These are phyloP conservation scores for Metschnikowia rubicola DNA, from an alignment of 805 yeast species.

Conservation along the genomic window DNA sequence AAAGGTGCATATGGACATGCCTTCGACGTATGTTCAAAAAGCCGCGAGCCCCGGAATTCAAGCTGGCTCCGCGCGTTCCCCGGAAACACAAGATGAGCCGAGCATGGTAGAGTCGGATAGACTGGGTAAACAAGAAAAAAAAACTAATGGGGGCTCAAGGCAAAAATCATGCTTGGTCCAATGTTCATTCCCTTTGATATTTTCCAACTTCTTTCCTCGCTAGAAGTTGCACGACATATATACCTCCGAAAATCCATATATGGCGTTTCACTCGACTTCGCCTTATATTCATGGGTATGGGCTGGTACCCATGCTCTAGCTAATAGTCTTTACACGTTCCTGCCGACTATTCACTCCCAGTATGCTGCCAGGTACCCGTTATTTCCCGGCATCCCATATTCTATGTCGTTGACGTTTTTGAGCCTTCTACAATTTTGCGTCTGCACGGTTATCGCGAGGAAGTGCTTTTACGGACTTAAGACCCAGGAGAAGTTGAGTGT, in stretches of 20 bases:
- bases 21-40: no score
- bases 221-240: slow-evolving; percentile 5
- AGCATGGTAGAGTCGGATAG: no score
- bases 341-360: slow-evolving; percentile 6
- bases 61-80: no score
- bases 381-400: slow-evolving; percentile 2
- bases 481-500: slow-evolving; percentile 12
- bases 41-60: no score
- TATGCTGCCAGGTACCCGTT: slow-evolving; percentile 14
- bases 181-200: slow-evolving; percentile 9
- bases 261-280: slow-evolving; percentile 14
- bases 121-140: no score
- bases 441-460: background rate
- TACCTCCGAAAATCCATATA: background rate
- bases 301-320: slow-evolving; percentile 9
- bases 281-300: slow-evolving; percentile 12
- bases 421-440: background rate
- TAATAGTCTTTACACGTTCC: slow-evolving; percentile 7
- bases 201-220: slow-evolving; percentile 5
- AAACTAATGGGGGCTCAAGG: no score
- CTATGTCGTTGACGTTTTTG: background rate
- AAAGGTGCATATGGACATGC: no score
- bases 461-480: slow-evolving; percentile 2
- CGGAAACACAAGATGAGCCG: no score
- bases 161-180: background rate